A percentile compares a stretch with the other conserved stretches of the same genome.
phyloP scores from a whole-genome alignment of 352 stramenopile genomes.

The Phytophthora kernoviae region DNA sequence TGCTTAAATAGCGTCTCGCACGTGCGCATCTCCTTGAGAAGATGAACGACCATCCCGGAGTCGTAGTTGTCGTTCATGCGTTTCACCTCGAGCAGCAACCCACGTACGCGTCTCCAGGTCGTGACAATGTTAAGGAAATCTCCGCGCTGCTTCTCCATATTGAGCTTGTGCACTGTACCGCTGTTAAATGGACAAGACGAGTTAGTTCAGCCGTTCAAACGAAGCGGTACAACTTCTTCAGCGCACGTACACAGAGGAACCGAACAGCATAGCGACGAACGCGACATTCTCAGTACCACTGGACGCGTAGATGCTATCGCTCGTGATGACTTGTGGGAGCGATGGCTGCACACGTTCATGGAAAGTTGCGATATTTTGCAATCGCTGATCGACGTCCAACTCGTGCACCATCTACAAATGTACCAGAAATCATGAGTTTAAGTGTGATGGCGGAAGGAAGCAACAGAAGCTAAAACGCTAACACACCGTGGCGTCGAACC shows the following conservation, averaged over 20 bases:
- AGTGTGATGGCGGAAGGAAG: not conserved
- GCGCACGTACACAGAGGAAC: constrained; percentile 54
- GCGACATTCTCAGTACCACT: constrained; percentile 74
- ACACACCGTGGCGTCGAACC: constrained; percentile 66
- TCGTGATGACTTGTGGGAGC: constrained; percentile 69
- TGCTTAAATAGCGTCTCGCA: constrained; percentile 82
- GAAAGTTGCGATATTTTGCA: constrained; percentile 76
- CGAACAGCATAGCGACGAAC: constrained; percentile 83
- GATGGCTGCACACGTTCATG: constrained; percentile 65
- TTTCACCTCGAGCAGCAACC: constrained; percentile 61
- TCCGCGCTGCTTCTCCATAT: constrained; percentile 66
- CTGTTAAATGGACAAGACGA: constrained; percentile 17
- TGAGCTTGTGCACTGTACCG: constrained; percentile 51
- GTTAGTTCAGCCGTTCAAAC: constrained; percentile 1
- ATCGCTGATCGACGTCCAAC: constrained; percentile 68
- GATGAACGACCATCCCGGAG: constrained; percentile 63
- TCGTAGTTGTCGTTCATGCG: constrained; percentile 82
- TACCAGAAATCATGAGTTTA: not conserved
- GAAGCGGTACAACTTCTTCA: not conserved
- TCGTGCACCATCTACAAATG: constrained; percentile 74
- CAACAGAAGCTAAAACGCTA: not conserved
- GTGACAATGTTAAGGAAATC: constrained; percentile 71
- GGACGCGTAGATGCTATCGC: constrained; percentile 69
- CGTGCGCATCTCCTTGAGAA: constrained; percentile 84
- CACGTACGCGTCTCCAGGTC: constrained; percentile 79